Percentiles rank a stretch among this genome's conserved stretches.
These are phyloP conservation scores for Macrocybe gigantea DNA, from an alignment of 768 basidiomycete genomes.

Conservation along the genomic window DNA sequence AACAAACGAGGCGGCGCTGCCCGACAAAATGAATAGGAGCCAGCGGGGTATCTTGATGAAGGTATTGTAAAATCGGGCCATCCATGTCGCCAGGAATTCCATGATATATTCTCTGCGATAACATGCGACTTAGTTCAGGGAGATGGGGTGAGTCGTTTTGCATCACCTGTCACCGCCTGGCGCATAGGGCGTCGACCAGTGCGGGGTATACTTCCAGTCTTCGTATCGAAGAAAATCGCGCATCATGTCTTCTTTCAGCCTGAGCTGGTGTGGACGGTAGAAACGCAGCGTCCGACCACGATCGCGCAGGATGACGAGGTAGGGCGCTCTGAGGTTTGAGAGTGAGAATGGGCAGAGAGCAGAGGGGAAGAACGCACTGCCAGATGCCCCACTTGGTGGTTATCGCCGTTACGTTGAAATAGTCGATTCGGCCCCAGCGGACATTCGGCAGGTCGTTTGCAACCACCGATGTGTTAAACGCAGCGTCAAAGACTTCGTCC, in stretches of 20 bases:
- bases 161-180: slow-evolving; percentile 73
- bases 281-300: slow-evolving; percentile 80
- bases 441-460: slow-evolving; percentile 64
- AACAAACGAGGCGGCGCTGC: slow-evolving; percentile 58
- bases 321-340: slow-evolving; percentile 55
- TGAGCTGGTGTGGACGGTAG: slow-evolving; percentile 59
- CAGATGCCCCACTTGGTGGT: slow-evolving; percentile 86
- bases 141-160: background rate
- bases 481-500: slow-evolving; percentile 68
- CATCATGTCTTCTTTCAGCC: slow-evolving; percentile 52
- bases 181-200: slow-evolving; percentile 64
- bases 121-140: no score
- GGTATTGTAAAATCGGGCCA: slow-evolving; percentile 48
- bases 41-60: slow-evolving; percentile 60
- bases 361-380: slow-evolving; percentile 47
- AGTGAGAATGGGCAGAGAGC: background rate
- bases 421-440: slow-evolving; percentile 84
- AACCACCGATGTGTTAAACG: slow-evolving; percentile 58
- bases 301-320: slow-evolving; percentile 63
- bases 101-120: slow-evolving; percentile 58
- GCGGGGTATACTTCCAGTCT: slow-evolving; percentile 52
- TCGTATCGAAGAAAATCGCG: slow-evolving; percentile 63
- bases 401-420: slow-evolving; percentile 73
- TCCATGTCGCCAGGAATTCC: slow-evolving; percentile 45
- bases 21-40: slow-evolving; percentile 62